Evolutionary conservation across 2,329 filamentous ascomycete genomes (phyloP).

Genomic region (Tolypocladium guangdongense): DNA sequence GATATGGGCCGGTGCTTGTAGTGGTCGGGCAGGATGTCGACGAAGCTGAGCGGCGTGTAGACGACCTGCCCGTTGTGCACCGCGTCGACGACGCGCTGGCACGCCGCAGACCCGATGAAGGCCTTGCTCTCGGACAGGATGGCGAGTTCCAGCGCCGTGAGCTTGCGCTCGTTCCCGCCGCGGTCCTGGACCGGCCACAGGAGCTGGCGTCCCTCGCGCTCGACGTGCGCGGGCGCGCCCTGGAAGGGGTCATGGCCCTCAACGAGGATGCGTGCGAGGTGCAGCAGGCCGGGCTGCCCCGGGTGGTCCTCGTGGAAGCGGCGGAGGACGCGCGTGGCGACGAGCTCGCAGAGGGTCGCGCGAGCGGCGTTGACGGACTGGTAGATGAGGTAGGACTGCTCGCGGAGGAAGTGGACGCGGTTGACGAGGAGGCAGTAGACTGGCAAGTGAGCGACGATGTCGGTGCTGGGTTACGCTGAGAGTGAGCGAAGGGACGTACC

Average conservation of each 20-base stretch:
- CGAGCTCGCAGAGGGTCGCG: slow-evolving; percentile 56
- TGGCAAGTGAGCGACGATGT: slow-evolving; percentile 16
- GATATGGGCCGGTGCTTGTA: slow-evolving; percentile 62
- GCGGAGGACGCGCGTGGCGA: slow-evolving; percentile 55
- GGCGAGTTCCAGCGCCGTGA: slow-evolving; percentile 60
- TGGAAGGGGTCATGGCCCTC: slow-evolving; percentile 64
- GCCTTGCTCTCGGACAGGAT: slow-evolving; percentile 62
- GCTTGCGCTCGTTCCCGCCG: slow-evolving; percentile 36
- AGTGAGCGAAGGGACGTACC: slow-evolving; percentile 29
- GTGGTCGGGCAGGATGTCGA: slow-evolving; percentile 64
- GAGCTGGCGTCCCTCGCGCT: slow-evolving; percentile 31
- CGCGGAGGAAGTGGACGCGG: slow-evolving; percentile 56
- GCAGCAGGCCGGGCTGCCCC: slow-evolving; percentile 49
- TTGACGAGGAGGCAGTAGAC: slow-evolving; percentile 66
- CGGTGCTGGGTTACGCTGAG: not conserved
- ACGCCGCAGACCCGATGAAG: slow-evolving; percentile 54
- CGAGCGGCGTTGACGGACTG: slow-evolving; percentile 60
- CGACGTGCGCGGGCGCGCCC: slow-evolving; percentile 50
- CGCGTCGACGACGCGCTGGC: slow-evolving; percentile 59
- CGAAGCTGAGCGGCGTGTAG: slow-evolving; percentile 58
- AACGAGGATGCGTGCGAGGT: slow-evolving; percentile 58
- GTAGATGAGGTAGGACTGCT: slow-evolving; percentile 54
- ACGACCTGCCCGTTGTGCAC: slow-evolving; percentile 59
- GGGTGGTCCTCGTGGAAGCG: slow-evolving; percentile 58
- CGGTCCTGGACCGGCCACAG: slow-evolving; percentile 29